Evolutionary conservation across 75 land plant species (phyloP).

Genomic region (Isoetes taiwanensis): DNA sequence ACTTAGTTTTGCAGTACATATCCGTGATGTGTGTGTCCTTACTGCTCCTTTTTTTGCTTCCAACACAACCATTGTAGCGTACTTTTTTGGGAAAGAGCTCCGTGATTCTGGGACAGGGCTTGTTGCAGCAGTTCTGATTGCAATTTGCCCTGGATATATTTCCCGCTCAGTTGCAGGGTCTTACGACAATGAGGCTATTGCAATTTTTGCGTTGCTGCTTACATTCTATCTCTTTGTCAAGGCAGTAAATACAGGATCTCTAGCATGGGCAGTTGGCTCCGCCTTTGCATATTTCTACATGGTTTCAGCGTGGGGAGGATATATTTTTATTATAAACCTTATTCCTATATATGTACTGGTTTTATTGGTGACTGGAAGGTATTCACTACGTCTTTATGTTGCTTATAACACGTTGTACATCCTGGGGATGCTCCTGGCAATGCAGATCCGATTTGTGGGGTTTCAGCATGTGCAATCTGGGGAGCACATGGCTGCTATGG

Average conservation of each 20-base stretch:
- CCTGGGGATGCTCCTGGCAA: slow-evolving; percentile 96
- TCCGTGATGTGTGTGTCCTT: slow-evolving; percentile 90
- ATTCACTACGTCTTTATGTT: slow-evolving; percentile 79
- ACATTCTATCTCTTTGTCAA: slow-evolving; percentile 95
- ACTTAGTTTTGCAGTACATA: slow-evolving; percentile 75
- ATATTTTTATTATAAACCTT: slow-evolving; percentile 92
- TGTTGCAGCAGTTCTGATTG: slow-evolving; percentile 84
- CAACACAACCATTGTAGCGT: slow-evolving; percentile 87
- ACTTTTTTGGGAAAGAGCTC: slow-evolving; percentile 91
- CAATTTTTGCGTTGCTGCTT: slow-evolving; percentile 82
- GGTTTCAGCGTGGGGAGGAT: slow-evolving; percentile 99
- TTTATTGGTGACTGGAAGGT: slow-evolving; percentile 78
- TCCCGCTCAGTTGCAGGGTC: slow-evolving; percentile 93
- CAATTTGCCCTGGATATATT: slow-evolving; percentile 95
- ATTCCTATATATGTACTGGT: slow-evolving; percentile 86
- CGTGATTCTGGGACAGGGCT: slow-evolving; percentile 95
- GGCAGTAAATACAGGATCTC: slow-evolving; percentile 94
- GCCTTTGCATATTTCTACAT: slow-evolving; percentile 97
- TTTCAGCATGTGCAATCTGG: slow-evolving; percentile 99
- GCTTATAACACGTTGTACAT: slow-evolving; percentile 92
- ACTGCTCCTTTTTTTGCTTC: slow-evolving; percentile 97
- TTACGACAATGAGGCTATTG: slow-evolving; percentile 94
- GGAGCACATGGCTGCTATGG: slow-evolving; percentile 99
- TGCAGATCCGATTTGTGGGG: slow-evolving; percentile 99
- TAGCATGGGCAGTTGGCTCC: slow-evolving; percentile 86